These are phyloP conservation scores for Lanmaoa rubissima DNA, from an alignment of 768 basidiomycete species.

Conservation along the genomic window DNA sequence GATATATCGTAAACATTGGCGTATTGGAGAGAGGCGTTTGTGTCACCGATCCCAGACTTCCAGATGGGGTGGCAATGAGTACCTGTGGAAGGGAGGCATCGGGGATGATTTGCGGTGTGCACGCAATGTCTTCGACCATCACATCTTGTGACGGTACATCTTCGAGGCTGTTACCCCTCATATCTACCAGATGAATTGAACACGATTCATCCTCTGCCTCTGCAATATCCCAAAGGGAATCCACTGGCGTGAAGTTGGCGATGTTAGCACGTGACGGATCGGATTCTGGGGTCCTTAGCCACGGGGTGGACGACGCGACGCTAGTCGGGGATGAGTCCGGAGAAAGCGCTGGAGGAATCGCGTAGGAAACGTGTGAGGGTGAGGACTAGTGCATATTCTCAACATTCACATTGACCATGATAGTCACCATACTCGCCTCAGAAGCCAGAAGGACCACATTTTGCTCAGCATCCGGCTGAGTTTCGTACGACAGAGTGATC, in stretches of 20 bases:
- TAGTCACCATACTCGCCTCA: slow-evolving; percentile 11
- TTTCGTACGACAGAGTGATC: neutral
- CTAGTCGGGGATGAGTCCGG: slow-evolving; percentile 27
- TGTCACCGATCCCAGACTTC: neutral
- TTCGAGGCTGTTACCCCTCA: slow-evolving; percentile 12
- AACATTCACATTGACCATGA: neutral
- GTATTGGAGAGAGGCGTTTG: neutral
- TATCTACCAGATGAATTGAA: slow-evolving; percentile 12
- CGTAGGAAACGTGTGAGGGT: neutral
- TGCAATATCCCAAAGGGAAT: neutral
- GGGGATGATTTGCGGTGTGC: neutral
- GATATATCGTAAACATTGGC: neutral
- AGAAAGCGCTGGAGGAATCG: slow-evolving; percentile 20
- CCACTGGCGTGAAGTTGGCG: neutral
- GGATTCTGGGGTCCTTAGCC: slow-evolving; percentile 17
- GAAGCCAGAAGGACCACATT: neutral
- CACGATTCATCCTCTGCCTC: neutral
- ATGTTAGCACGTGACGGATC: neutral
- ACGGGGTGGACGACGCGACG: slow-evolving; percentile 22
- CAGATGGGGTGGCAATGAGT: neutral
- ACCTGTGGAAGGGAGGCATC: neutral
- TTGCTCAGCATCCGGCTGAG: neutral
- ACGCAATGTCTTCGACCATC: slow-evolving; percentile 25
- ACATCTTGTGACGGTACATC: slow-evolving; percentile 9
- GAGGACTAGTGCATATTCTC: slow-evolving; percentile 5